Evolutionary conservation across 2,329 filamentous ascomycete genomes (phyloP).

Genomic region (Xylariaceae sp.): DNA sequence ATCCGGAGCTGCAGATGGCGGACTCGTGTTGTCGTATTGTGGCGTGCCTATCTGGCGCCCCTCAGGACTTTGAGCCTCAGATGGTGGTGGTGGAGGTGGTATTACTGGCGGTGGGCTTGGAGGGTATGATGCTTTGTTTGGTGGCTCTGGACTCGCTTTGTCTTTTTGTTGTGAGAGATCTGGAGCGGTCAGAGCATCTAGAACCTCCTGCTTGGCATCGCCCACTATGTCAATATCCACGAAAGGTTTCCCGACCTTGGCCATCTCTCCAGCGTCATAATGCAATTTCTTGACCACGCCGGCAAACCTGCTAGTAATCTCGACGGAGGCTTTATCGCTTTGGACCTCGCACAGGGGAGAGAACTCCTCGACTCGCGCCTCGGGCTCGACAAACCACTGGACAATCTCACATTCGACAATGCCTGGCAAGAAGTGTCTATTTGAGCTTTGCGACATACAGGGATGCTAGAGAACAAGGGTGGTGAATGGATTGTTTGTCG

Average conservation of each 20-base stretch:
- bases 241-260: conserved; percentile 87
- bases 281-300: conserved; percentile 94
- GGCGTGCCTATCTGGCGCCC: conserved; percentile 9
- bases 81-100: neutral
- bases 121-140: conserved; percentile 19
- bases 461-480: neutral
- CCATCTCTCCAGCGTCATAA: conserved; percentile 94
- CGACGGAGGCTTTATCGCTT: conserved; percentile 84
- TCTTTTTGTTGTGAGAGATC: conserved; percentile 26
- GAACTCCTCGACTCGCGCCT: conserved; percentile 94
- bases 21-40: conserved; percentile 6
- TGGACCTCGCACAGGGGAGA: conserved; percentile 97
- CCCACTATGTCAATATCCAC: conserved; percentile 92
- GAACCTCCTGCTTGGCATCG: conserved; percentile 60
- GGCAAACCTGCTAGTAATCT: conserved; percentile 94
- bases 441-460: conserved; percentile 6
- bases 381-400: conserved; percentile 98
- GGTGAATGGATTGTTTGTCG: conserved; percentile 15
- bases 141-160: conserved; percentile 22
- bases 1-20: conserved; percentile 26
- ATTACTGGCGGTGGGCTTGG: conserved; percentile 9
- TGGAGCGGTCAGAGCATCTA: conserved; percentile 36
- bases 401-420: conserved; percentile 99
- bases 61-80: conserved; percentile 12
- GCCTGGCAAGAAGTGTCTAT: conserved; percentile 46